These are phyloP conservation scores for Sonneratia alba DNA, from an alignment of 345 rosid species.

Conservation along the genomic window DNA sequence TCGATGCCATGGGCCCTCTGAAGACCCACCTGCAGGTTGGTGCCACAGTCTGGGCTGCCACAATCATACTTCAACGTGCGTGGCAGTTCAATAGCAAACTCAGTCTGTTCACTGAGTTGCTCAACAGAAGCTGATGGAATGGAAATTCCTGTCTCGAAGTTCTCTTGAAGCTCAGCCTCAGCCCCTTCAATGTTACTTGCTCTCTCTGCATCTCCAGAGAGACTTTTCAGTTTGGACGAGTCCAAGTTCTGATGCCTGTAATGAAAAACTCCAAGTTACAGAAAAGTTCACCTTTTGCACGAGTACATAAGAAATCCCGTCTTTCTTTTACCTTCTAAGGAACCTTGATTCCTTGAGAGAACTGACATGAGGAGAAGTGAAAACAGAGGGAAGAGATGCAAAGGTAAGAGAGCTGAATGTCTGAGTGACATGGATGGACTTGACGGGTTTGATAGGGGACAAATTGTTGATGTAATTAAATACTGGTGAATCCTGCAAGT, in stretches of 20 bases:
- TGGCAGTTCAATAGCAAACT: conserved; percentile 40
- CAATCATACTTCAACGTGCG: conserved; percentile 40
- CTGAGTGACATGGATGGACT: conserved; percentile 53
- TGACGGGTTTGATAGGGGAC: conserved; percentile 85
- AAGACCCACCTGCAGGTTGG: conserved; percentile 20
- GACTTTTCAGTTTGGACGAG: conserved; percentile 30
- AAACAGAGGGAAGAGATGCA: conserved; percentile 67
- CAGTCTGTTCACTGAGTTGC: conserved; percentile 27
- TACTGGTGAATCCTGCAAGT: conserved; percentile 81
- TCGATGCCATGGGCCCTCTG: conserved; percentile 11
- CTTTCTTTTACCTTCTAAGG: conserved; percentile 49
- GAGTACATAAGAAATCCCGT: neutral
- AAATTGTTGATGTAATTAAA: conserved; percentile 79
- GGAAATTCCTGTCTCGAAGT: conserved; percentile 38
- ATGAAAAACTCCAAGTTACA: conserved; percentile 5
- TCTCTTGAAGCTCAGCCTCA: conserved; percentile 27
- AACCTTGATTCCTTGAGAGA: conserved; percentile 74
- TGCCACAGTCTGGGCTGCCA: conserved; percentile 43
- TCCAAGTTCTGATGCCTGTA: conserved; percentile 43
- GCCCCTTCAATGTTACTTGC: conserved; percentile 15
- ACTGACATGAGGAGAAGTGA: conserved; percentile 85
- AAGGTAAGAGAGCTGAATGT: conserved; percentile 64
- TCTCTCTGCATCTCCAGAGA: conserved; percentile 26
- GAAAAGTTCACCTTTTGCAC: neutral
- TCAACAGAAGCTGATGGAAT: conserved; percentile 39